Evolutionary conservation across 139 green algal genomes (phyloP), one percentile per base, ranked within the genome.

Genomic region (Choricystis sp.): DNA sequence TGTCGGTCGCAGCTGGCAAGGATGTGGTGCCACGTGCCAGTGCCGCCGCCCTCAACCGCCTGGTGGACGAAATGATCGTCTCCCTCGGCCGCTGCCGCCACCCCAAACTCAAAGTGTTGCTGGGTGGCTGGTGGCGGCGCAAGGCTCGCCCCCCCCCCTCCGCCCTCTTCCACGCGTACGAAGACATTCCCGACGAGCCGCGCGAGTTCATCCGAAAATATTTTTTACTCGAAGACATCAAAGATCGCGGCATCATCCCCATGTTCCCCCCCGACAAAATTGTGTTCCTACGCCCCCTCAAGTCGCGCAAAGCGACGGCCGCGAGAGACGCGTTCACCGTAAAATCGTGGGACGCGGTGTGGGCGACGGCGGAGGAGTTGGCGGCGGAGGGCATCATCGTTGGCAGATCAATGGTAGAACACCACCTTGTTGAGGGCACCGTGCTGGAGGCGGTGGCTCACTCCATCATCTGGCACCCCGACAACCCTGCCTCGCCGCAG

Each of bases 51-150:
- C 62, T 83, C 22, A n/a, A 29, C 14, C 40, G 67, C 21, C 66
- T 83, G 19, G 71, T 83, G 68, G 77, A 83, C 21, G 77, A 83
- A 29, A 77, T 83, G 65, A 55, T 83, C 20, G 67, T 65, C 1
- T 63, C 75, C 0, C 63, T 83, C 22, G 71, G 70, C 0, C 62
- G 77, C 26, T 79, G 69, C 66, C 70, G 60, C 62, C 64, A 67
- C 61, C 72, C 72, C 49, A 77, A 77, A 25, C 28, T 74, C 5
- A 64, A 66, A 59, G 65, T 64, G 31, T n/a, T 82, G 26, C 55
- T 78, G 14, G 31, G 61, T 20, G 66, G 66, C 26, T 81, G 70
- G 74, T 77, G 68, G 66, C 62, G 67, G 25, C 74, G 70, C 60
- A 29, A 63, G 19, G 19, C 19, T 56, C 27, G 63, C 3, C 69